Percentiles rank a stretch among this genome's conserved stretches.
phyloP scores from a whole-genome alignment of 306 rosid genomes.

The Pyrus pyrifolia region DNA sequence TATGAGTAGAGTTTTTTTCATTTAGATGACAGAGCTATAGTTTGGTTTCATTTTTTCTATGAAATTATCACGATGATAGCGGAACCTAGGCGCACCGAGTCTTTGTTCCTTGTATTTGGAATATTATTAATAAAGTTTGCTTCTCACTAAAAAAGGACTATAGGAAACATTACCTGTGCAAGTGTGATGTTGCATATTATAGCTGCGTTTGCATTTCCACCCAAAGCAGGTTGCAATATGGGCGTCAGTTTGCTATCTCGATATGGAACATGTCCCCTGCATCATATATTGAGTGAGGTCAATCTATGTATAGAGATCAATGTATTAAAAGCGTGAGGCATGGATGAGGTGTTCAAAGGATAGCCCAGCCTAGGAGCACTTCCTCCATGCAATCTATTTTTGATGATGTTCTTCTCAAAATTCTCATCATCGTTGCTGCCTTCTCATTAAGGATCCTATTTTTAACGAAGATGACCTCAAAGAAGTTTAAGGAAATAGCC shows the following conservation, averaged over 20 bases:
- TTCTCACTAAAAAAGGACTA: not conserved
- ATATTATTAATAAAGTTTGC: not conserved
- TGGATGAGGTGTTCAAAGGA: no score
- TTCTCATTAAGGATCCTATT: no score
- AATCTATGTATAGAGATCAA: conserved; percentile 6
- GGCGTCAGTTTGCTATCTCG: conserved; percentile 98
- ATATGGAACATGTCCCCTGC: conserved; percentile 95
- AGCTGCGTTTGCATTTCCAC: conserved; percentile 96
- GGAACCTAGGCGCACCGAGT: not conserved
- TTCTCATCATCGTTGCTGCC: no score
- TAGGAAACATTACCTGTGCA: conserved; percentile 52
- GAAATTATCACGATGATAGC: not conserved
- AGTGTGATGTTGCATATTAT: conserved; percentile 93
- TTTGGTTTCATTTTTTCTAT: not conserved
- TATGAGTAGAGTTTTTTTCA: not conserved
- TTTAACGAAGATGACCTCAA: no score
- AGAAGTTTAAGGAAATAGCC: no score
- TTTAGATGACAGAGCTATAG: not conserved
- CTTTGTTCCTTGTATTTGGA: not conserved
- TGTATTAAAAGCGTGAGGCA: no score
- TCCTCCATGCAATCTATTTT: no score
- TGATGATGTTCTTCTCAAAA: no score
- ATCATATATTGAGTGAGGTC: conserved; percentile 16
- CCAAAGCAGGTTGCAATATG: conserved; percentile 89
- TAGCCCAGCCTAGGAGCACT: no score